Percentiles rank a stretch among this genome's conserved stretches.
These are phyloP conservation scores for Pleurotus sapidus DNA, from an alignment of 768 basidiomycete genomes.

Conservation along the genomic window DNA sequence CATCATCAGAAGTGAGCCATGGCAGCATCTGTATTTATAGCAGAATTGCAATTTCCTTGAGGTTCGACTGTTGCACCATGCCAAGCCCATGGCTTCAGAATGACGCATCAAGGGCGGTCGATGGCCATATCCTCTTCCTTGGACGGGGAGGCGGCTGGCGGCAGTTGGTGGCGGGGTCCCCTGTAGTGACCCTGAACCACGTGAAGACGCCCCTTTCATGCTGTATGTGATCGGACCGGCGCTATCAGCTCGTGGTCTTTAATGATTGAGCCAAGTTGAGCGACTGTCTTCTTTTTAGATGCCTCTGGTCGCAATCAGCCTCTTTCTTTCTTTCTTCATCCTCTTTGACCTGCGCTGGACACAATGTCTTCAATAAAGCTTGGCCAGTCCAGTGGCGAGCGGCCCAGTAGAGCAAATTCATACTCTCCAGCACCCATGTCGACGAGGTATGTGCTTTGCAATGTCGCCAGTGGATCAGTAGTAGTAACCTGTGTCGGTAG, in stretches of 20 bases:
- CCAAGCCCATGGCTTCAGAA: background rate
- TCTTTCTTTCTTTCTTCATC: conserved; percentile 20
- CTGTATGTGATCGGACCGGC: conserved; percentile 27
- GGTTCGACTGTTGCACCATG: no score
- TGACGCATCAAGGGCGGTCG: background rate
- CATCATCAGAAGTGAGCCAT: no score
- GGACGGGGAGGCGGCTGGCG: background rate
- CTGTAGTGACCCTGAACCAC: background rate
- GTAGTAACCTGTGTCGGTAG: conserved; percentile 20
- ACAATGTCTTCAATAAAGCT: conserved; percentile 1
- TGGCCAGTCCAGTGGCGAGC: background rate
- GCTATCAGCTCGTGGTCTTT: conserved; percentile 42
- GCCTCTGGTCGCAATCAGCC: conserved; percentile 13
- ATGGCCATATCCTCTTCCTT: background rate
- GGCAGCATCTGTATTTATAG: no score
- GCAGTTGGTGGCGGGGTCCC: background rate
- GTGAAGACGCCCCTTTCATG: background rate
- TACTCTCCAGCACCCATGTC: conserved; percentile 35
- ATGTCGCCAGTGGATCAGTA: background rate
- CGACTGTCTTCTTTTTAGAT: conserved; percentile 15
- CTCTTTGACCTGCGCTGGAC: conserved; percentile 9
- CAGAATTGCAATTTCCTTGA: no score
- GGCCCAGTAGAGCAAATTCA: conserved; percentile 27
- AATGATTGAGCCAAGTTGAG: background rate
- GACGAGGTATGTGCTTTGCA: background rate